These are phyloP conservation scores for Hericium erinaceus DNA, from an alignment of 768 basidiomycete species.

Conservation along the genomic window DNA sequence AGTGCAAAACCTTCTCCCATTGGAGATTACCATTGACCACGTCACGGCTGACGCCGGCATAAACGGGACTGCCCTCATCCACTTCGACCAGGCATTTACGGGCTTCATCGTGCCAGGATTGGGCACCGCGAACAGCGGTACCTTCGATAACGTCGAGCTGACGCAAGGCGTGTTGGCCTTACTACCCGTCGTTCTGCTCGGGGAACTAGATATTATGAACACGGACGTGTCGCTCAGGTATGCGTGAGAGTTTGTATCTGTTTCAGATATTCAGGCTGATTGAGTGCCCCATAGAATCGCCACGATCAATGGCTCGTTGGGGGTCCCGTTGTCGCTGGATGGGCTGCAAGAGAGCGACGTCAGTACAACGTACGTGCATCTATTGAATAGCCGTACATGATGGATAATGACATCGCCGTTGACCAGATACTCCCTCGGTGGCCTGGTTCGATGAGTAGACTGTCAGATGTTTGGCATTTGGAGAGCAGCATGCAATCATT, in stretches of 20 bases:
- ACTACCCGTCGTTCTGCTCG: slow-evolving; percentile 13
- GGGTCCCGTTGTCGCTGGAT: slow-evolving; percentile 27
- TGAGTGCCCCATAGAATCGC: slow-evolving; percentile 17
- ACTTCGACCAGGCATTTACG: slow-evolving; percentile 14
- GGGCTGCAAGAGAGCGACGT: slow-evolving; percentile 28
- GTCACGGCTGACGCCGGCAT: slow-evolving; percentile 22
- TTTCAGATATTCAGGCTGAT: background rate
- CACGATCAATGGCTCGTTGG: slow-evolving; percentile 24
- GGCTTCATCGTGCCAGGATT: slow-evolving; percentile 15
- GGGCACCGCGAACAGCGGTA: slow-evolving; percentile 18
- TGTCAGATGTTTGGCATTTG: no score
- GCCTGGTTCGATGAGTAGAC: no score
- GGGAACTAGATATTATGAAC: slow-evolving; percentile 16
- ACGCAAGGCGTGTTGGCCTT: slow-evolving; percentile 12
- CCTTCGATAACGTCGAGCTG: slow-evolving; percentile 13
- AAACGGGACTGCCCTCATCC: slow-evolving; percentile 12
- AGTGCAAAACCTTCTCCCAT: slow-evolving; percentile 35
- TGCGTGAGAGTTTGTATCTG: slow-evolving; percentile 2
- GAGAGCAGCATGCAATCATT: no score
- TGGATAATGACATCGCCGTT: no score
- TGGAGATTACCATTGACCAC: slow-evolving; percentile 37
- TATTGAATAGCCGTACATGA: no score
- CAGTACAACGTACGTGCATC: slow-evolving; percentile 17
- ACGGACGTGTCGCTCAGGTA: slow-evolving; percentile 32
- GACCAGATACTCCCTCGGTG: no score